These are phyloP conservation scores for Verticillium nubilum DNA, from an alignment of 2,329 filamentous ascomycete species.

Conservation along the genomic window DNA sequence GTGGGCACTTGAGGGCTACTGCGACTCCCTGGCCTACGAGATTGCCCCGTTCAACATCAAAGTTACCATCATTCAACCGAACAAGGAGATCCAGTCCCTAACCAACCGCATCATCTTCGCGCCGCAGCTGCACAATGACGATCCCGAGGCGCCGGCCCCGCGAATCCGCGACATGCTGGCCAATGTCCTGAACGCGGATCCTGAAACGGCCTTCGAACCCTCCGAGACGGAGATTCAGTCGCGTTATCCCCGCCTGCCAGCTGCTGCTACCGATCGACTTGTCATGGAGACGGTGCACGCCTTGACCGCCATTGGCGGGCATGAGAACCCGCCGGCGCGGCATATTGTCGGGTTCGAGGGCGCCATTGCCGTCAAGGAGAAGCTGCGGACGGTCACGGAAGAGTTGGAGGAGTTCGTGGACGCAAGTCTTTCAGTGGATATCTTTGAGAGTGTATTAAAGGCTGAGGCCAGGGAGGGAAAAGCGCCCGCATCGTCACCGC, in stretches of 20 bases:
- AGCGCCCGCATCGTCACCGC: slow-evolving; percentile 17
- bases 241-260: slow-evolving; percentile 69
- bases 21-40: slow-evolving; percentile 92
- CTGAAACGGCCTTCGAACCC: slow-evolving; percentile 50
- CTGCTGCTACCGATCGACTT: slow-evolving; percentile 63
- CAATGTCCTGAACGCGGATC: slow-evolving; percentile 71
- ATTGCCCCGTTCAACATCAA: slow-evolving; percentile 96
- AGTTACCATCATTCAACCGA: slow-evolving; percentile 91
- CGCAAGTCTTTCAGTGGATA: slow-evolving; percentile 79
- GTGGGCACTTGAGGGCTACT: slow-evolving; percentile 94
- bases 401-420: slow-evolving; percentile 96
- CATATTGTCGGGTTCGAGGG: slow-evolving; percentile 94
- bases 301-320: slow-evolving; percentile 84
- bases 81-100: slow-evolving; percentile 83
- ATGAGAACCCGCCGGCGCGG: slow-evolving; percentile 89
- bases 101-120: slow-evolving; percentile 84
- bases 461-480: slow-evolving; percentile 42
- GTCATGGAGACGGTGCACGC: slow-evolving; percentile 89
- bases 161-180: slow-evolving; percentile 78
- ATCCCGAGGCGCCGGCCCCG: slow-evolving; percentile 51
- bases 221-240: slow-evolving; percentile 40
- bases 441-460: slow-evolving; percentile 53
- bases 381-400: slow-evolving; percentile 91
- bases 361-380: slow-evolving; percentile 84
- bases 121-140: slow-evolving; percentile 55